phyloP scores from a whole-genome alignment of 2,329 filamentous ascomycete species.

The Macroventuria anomochaeta region DNA sequence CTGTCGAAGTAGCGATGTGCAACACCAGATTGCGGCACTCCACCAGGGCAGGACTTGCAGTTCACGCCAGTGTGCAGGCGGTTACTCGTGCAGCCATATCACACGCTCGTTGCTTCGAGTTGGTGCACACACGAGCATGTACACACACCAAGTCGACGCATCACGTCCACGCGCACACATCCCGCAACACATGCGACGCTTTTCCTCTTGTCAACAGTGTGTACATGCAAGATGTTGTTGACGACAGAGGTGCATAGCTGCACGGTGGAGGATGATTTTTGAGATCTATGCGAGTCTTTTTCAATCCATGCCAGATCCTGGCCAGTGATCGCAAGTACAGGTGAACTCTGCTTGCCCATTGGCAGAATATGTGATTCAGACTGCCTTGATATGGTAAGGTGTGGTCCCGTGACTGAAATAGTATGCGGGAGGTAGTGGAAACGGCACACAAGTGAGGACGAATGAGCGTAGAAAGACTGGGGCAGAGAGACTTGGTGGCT shows the following conservation, averaged over 20 bases:
- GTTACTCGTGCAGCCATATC: neutral
- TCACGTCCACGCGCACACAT: neutral
- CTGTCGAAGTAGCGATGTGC: neutral
- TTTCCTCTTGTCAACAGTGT: neutral
- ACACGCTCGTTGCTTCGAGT: neutral
- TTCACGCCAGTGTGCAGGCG: neutral
- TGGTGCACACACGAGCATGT: neutral
- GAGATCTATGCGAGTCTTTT: neutral
- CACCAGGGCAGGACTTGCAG: neutral
- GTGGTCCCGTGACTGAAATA: conserved; percentile 38
- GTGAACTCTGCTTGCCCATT: conserved; percentile 29
- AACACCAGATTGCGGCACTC: neutral
- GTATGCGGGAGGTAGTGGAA: conserved; percentile 32
- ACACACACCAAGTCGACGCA: neutral
- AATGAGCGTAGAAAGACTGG: conserved; percentile 40
- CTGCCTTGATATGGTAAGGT: conserved; percentile 29
- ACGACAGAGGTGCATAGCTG: neutral
- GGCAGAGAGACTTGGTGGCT: conserved; percentile 38
- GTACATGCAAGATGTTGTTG: neutral
- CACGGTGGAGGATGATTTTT: neutral
- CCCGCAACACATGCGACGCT: neutral
- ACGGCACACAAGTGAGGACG: conserved; percentile 34
- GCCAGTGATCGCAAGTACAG: conserved; percentile 29
- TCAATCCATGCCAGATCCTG: conserved; percentile 33
- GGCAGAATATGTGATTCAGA: conserved; percentile 24